Conservation (phyloP, 2,329 filamentous ascomycete genomes). For the Apiospora phragmitis region DNA sequence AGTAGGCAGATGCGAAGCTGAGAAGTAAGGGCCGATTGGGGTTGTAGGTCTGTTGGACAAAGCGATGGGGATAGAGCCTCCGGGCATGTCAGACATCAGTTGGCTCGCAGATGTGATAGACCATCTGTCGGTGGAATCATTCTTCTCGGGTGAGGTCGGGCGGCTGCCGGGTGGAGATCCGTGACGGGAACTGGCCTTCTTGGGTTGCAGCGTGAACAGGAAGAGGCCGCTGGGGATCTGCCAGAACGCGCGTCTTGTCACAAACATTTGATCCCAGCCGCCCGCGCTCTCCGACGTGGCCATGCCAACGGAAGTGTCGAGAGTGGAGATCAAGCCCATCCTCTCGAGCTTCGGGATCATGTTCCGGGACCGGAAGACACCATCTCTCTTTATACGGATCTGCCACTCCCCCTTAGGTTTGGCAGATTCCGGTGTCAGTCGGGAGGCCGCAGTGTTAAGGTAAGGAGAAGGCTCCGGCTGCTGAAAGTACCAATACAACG, state of each 20-base stretch:
- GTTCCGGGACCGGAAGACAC: constrained; percentile 82
- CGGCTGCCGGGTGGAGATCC: constrained; percentile 55
- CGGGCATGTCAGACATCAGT: constrained; percentile 33
- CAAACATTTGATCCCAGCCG: constrained; percentile 80
- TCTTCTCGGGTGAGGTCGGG: constrained; percentile 50
- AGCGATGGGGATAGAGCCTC: constrained; percentile 37
- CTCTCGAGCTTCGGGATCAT: constrained; percentile 88
- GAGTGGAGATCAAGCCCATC: constrained; percentile 80
- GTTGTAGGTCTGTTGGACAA: constrained; percentile 36
- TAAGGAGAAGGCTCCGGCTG: constrained; percentile 70
- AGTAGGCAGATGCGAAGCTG: constrained; percentile 81
- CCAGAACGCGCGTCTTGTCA: constrained; percentile 83
- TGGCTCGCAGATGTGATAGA: constrained; percentile 29
- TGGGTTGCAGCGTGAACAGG: constrained; percentile 78
- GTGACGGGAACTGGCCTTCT: constrained; percentile 39
- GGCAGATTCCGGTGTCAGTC: constrained; percentile 65
- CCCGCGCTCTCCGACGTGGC: constrained; percentile 61
- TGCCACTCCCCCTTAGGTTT: constrained; percentile 84
- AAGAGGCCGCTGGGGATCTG: constrained; percentile 86
- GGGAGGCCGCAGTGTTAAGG: constrained; percentile 63
- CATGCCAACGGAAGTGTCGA: constrained; percentile 73
- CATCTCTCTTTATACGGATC: constrained; percentile 80
- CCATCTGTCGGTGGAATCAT: constrained; percentile 25
- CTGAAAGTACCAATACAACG: constrained; percentile 97
- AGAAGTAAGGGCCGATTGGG: constrained; percentile 71